Evolutionary conservation across 2,329 filamentous ascomycete genomes (phyloP), one percentile per base, ranked within the genome.

Genomic region (Ophiocordyceps sinensis): DNA sequence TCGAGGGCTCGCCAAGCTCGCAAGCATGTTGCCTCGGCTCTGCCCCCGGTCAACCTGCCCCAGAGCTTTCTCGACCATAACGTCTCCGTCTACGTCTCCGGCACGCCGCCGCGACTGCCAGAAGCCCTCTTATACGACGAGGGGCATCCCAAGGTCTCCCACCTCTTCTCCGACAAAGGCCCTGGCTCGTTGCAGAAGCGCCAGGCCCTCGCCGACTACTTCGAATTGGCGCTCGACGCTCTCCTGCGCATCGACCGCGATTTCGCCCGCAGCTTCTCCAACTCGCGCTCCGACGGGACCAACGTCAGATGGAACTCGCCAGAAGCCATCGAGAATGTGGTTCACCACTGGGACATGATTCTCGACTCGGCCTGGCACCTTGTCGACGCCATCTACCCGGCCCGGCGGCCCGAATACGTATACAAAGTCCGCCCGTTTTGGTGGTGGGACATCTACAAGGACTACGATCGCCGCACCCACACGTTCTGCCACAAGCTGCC

Each of bases 1-100:
- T 38, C 52, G 50, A 58, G 55, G 46, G 53, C 49, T 42, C 57
- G 60, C 28, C 51, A 54, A 39, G 45, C 56, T 42, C 55, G 60
- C 40, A 55, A 54, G 40, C 50, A 56, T 35, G 53, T 51, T 28
- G 56, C 59, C 29, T 58, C 62, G 23, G 61, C 63, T 36, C 48
- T 75, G 11, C 73, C 73, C n/a, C 62, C 66, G 3, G 60, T 75
- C 19, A 62, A 67, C 39, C 59, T 83, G 13, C 76, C 79, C 1
- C 57, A 65, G 42, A 70, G 66, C 57, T 83, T 82, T 45, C 56
- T 75, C 41, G 58, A 68, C 32, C 55, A 62, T 17, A 71, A 71
- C 41, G 66, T 82, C 32, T 53, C 45, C 12, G 42, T 57, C 21
- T 51, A 53, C 39, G 26, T 48, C 37, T n/a, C 41, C n/a, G 42